A percentile compares a stretch with the other conserved stretches of the same genome.
Evolutionary conservation across 83 land plant species (phyloP).

Genomic region (Larix sibirica): DNA sequence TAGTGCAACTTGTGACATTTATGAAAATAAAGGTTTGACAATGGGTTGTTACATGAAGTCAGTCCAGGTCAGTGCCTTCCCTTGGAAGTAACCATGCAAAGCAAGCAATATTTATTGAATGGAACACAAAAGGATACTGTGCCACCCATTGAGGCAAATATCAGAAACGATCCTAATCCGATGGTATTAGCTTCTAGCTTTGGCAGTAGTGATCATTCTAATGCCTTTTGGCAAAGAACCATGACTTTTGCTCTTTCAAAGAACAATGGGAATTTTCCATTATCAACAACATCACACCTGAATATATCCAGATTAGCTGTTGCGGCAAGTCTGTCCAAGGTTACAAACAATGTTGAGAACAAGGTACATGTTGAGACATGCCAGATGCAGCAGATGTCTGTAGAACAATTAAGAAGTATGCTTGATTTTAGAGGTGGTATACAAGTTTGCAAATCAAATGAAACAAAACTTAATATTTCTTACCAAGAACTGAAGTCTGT

Average conservation of each 20-base stretch:
- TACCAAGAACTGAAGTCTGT: background rate
- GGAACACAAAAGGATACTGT: background rate
- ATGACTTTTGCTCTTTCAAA: background rate
- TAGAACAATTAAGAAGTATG: background rate
- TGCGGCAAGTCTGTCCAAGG: background rate
- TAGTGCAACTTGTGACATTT: too few relatives aligned
- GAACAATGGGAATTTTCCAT: background rate
- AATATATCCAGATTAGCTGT: background rate
- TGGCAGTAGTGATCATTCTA: background rate
- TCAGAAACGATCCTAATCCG: background rate
- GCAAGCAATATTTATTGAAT: background rate
- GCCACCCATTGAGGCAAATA: background rate
- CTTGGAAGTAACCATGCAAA: background rate
- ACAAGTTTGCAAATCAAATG: background rate
- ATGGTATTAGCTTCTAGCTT: background rate
- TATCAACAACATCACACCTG: conserved; percentile 9
- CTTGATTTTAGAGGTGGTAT: background rate
- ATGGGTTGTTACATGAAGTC: background rate
- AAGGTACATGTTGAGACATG: background rate
- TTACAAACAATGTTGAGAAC: background rate
- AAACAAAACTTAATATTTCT: background rate
- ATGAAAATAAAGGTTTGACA: background rate
- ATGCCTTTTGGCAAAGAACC: conserved; percentile 12
- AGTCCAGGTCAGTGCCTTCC: too few relatives aligned
- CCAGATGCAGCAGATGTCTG: background rate